Percentiles rank a stretch among this genome's conserved stretches.
Evolutionary conservation across 2,329 filamentous ascomycete genomes (phyloP).

Genomic region (Dothidotthia symphoricarpi): DNA sequence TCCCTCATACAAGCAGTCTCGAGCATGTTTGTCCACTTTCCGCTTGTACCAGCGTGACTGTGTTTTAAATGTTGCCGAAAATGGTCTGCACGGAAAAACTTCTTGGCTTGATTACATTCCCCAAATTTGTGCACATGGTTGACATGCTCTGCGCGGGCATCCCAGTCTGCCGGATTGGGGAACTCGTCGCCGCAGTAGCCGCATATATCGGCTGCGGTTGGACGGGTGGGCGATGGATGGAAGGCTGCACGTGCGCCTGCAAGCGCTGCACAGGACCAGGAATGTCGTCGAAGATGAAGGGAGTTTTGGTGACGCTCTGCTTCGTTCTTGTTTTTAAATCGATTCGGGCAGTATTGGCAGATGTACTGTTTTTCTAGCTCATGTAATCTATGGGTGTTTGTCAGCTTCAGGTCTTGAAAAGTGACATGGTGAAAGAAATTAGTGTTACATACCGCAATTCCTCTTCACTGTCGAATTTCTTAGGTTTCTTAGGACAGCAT

Average conservation of each 20-base stretch:
- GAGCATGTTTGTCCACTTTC: constrained; percentile 98
- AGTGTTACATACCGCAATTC: constrained; percentile 70
- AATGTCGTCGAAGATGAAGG: constrained; percentile 85
- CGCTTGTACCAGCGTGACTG: constrained; percentile 91
- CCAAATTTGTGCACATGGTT: constrained; percentile 93
- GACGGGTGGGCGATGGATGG: constrained; percentile 70
- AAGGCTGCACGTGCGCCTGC: constrained; percentile 73
- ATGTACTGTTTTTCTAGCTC: constrained; percentile 96
- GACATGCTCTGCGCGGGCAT: constrained; percentile 79
- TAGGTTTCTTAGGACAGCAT: constrained; percentile 95
- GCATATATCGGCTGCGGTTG: constrained; percentile 69
- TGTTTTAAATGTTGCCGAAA: constrained; percentile 98
- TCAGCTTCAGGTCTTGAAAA: constrained; percentile 21
- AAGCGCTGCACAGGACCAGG: constrained; percentile 93
- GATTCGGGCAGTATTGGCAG: constrained; percentile 86
- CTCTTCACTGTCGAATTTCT: constrained; percentile 83
- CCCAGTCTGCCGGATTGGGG: constrained; percentile 82
- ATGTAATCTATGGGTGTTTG: constrained; percentile 62
- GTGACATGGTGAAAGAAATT: constrained; percentile 26
- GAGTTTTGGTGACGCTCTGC: constrained; percentile 95
- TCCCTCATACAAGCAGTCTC: constrained; percentile 97
- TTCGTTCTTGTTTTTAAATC: constrained; percentile 99
- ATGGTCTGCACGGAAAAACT: constrained; percentile 96
- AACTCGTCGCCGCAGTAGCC: constrained; percentile 97
- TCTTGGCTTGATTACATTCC: constrained; percentile 97